Conservation (phyloP, 169 alveolate species). For the Plasmodium ovale region DNA sequence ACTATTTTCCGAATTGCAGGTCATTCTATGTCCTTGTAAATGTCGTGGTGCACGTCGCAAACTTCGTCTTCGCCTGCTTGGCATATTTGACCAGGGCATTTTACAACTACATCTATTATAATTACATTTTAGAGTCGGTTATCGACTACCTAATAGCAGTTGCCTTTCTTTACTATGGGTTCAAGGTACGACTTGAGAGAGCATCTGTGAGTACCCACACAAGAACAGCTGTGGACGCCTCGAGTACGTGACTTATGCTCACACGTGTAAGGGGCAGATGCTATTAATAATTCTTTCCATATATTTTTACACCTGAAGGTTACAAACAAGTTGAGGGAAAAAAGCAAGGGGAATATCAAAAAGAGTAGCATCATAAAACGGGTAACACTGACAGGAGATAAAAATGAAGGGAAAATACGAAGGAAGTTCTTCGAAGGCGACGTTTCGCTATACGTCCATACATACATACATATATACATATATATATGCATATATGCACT, state of each 20-base stretch:
- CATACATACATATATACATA: background rate
- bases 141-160: conserved; percentile 51
- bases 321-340: conserved; percentile 49
- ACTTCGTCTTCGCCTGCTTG: conserved; percentile 29
- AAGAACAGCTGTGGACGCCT: no score
- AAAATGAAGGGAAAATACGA: background rate
- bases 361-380: conserved; percentile 28
- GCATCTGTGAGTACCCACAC: no score
- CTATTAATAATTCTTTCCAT: no score
- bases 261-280: no score
- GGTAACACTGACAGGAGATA: conserved; percentile 11
- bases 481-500: no score
- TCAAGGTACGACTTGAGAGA: no score
- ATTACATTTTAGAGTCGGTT: conserved; percentile 49
- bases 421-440: background rate
- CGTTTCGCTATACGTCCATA: background rate
- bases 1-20: conserved; percentile 2
- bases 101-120: conserved; percentile 32
- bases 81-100: conserved; percentile 25
- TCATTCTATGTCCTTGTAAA: conserved; percentile 35
- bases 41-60: conserved; percentile 23
- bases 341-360: conserved; percentile 45
- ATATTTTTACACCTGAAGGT: conserved; percentile 27
- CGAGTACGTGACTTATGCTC: no score
- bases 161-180: conserved; percentile 53